Evolutionary conservation across 768 basidiomycete genomes (phyloP).

Genomic region (Pleurotus cornucopiae): DNA sequence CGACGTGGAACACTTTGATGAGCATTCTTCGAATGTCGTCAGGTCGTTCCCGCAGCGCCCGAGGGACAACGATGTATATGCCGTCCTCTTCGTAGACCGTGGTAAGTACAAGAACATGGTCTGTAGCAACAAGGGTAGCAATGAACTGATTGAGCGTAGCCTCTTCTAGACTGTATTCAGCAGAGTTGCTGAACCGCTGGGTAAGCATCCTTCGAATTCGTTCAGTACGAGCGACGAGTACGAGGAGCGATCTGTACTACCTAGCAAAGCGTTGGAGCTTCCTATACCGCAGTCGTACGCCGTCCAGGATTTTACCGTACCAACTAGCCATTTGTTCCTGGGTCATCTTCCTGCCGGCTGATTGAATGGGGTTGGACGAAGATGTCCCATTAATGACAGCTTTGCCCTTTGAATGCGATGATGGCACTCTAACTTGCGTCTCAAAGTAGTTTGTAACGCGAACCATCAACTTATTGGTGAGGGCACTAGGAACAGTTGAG

Average conservation of each 20-base stretch:
- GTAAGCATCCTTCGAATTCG: slow-evolving; percentile 50
- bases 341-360: slow-evolving; percentile 56
- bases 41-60: slow-evolving; percentile 68
- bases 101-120: slow-evolving; percentile 94
- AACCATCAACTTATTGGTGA: slow-evolving; percentile 90
- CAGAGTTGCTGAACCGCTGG: slow-evolving; percentile 89
- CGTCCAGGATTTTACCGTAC: slow-evolving; percentile 92
- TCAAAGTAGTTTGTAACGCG: slow-evolving; percentile 94
- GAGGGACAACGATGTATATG: slow-evolving; percentile 84
- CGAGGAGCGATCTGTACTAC: slow-evolving; percentile 32
- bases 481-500: slow-evolving; percentile 48
- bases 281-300: slow-evolving; percentile 85
- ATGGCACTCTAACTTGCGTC: slow-evolving; percentile 80
- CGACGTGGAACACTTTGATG: slow-evolving; percentile 78
- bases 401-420: slow-evolving; percentile 24
- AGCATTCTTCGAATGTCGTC: slow-evolving; percentile 78
- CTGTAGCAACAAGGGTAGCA: slow-evolving; percentile 70
- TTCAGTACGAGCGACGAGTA: too few relatives aligned
- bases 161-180: slow-evolving; percentile 81
- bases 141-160: slow-evolving; percentile 79
- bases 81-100: slow-evolving; percentile 84
- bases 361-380: slow-evolving; percentile 27
- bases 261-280: slow-evolving; percentile 92
- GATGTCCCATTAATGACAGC: slow-evolving; percentile 18
- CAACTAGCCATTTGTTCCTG: slow-evolving; percentile 80